Conservation (phyloP, 2,329 filamentous ascomycete species). For the Cytospora piceae region DNA sequence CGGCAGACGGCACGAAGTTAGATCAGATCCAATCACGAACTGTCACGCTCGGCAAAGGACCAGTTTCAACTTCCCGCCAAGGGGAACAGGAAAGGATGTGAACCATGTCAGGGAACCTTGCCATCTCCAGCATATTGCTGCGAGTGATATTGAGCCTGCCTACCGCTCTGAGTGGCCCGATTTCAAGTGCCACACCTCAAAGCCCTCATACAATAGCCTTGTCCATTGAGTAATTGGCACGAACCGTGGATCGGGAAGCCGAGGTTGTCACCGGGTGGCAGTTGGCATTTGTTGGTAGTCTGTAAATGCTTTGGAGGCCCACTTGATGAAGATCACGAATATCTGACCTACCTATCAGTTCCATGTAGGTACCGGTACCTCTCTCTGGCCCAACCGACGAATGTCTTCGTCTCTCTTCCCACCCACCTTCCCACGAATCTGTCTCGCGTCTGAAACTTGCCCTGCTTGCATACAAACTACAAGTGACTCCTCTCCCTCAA, state of each 20-base stretch:
- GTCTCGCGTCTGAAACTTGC: neutral
- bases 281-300: too few relatives aligned
- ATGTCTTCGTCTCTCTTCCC: neutral
- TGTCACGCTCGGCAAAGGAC: neutral
- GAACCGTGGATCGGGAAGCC: slow-evolving; percentile 5
- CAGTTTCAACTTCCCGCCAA: too few relatives aligned
- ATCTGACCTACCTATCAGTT: slow-evolving; percentile 9
- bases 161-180: slow-evolving; percentile 31
- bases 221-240: neutral
- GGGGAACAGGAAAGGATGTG: slow-evolving; percentile 26
- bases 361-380: too few relatives aligned
- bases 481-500: neutral
- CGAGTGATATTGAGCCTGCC: slow-evolving; percentile 26
- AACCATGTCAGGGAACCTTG: slow-evolving; percentile 33
- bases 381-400: neutral
- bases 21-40: slow-evolving; percentile 16
- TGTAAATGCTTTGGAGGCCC: slow-evolving; percentile 3
- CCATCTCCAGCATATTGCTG: slow-evolving; percentile 28
- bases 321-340: slow-evolving; percentile 20
- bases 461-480: neutral
- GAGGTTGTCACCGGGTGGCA: too few relatives aligned
- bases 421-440: slow-evolving; percentile 10
- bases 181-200: neutral
- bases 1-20: slow-evolving; percentile 26
- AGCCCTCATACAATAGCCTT: neutral